A percentile compares a stretch with the other conserved stretches of the same genome.
These are phyloP conservation scores for Aspergillus thermomutatus DNA, from an alignment of 2,329 filamentous ascomycete genomes.

Conservation along the genomic window DNA sequence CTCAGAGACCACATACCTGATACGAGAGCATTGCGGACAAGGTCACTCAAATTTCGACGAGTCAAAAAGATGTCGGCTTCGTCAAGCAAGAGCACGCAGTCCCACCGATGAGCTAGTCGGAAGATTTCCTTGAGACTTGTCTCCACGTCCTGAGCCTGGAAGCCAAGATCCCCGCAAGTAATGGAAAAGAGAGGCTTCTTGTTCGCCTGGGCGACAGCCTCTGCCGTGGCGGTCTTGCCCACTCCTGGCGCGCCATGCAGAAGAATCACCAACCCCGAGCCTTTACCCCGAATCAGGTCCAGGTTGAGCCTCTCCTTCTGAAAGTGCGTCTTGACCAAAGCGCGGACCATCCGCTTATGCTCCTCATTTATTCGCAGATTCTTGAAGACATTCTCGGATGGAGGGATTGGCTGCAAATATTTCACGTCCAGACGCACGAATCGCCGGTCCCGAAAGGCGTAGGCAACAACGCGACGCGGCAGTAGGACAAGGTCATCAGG, in stretches of 20 bases:
- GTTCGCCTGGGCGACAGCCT: not conserved
- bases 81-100: conserved; percentile 19
- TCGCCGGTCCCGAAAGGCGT: conserved; percentile 7
- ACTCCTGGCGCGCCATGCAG: conserved; percentile 1
- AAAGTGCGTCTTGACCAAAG: conserved; percentile 6
- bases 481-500: conserved; percentile 2
- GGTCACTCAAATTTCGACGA: conserved; percentile 7
- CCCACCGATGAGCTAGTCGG: conserved; percentile 38
- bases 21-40: conserved; percentile 20
- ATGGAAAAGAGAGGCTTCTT: conserved; percentile 1
- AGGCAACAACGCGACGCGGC: conserved; percentile 4
- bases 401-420: not conserved
- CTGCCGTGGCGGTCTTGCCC: conserved; percentile 2
- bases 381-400: conserved; percentile 4
- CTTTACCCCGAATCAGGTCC: conserved; percentile 2
- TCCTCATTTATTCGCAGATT: conserved; percentile 4
- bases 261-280: not conserved
- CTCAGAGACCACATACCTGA: conserved; percentile 11
- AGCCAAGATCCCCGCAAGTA: conserved; percentile 45
- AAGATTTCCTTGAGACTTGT: conserved; percentile 43
- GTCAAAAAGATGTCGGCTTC: conserved; percentile 18
- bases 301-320: conserved; percentile 1
- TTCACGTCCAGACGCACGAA: conserved; percentile 6
- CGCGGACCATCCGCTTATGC: conserved; percentile 6
- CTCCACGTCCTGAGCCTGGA: conserved; percentile 44